Percentiles rank a stretch among this genome's conserved stretches.
These are phyloP conservation scores for Saraca asoca DNA, from an alignment of 331 rosid genomes.

Conservation along the genomic window DNA sequence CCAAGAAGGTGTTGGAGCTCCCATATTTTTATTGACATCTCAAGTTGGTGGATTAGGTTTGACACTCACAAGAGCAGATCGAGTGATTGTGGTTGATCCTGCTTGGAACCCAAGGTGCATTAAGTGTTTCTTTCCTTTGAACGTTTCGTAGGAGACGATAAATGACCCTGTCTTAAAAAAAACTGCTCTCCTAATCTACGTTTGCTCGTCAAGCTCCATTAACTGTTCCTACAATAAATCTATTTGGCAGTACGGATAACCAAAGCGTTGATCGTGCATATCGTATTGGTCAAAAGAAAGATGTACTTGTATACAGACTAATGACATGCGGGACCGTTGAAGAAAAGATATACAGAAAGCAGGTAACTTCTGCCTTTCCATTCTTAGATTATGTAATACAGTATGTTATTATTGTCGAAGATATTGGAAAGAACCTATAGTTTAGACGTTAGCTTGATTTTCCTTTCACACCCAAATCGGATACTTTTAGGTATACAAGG, in stretches of 20 bases:
- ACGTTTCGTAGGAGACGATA: too few species aligned
- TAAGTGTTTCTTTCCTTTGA: slow-evolving; percentile 6
- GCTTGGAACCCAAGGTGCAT: slow-evolving; percentile 97
- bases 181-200: slow-evolving; percentile 10
- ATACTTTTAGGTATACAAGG: slow-evolving; percentile 69
- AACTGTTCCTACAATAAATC: not conserved
- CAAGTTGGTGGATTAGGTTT: slow-evolving; percentile 99
- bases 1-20: slow-evolving; percentile 78
- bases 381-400: not conserved
- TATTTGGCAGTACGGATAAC: slow-evolving; percentile 73
- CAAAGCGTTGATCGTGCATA: slow-evolving; percentile 98
- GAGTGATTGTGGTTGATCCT: slow-evolving; percentile 97
- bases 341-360: slow-evolving; percentile 94
- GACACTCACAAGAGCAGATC: slow-evolving; percentile 94
- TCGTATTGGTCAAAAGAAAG: slow-evolving; percentile 91
- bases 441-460: slow-evolving; percentile 5
- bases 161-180: not conserved
- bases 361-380: slow-evolving; percentile 50
- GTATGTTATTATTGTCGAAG: too few species aligned
- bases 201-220: slow-evolving; percentile 22
- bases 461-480: slow-evolving; percentile 26
- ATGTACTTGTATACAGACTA: slow-evolving; percentile 87
- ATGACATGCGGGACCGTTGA: slow-evolving; percentile 99
- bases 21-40: slow-evolving; percentile 91
- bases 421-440: too few species aligned